These are phyloP conservation scores for Candida sp. DNA, from an alignment of 1,139 yeast species.

Conservation along the genomic window DNA sequence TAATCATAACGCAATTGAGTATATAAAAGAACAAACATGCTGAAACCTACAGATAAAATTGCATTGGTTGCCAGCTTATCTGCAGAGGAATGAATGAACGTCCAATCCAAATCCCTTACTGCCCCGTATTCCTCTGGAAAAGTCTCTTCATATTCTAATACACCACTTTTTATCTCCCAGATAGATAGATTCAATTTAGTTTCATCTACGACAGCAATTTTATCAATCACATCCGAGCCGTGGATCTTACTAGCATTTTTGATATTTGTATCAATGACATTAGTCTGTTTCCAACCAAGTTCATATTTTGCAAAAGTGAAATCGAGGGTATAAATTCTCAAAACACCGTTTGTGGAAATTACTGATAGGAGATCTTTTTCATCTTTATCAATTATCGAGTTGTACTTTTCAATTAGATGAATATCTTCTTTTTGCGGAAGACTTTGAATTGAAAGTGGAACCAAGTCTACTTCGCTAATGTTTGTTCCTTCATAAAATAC, in stretches of 20 bases:
- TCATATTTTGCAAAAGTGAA: conserved; percentile 5
- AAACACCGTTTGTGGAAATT: conserved; percentile 52
- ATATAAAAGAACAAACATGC: conserved; percentile 57
- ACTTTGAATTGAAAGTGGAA: conserved; percentile 19
- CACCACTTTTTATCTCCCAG: conserved; percentile 73
- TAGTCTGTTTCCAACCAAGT: conserved; percentile 50
- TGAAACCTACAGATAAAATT: conserved; percentile 77
- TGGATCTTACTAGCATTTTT: conserved; percentile 50
- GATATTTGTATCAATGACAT: conserved; percentile 54
- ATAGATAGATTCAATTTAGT: conserved; percentile 51
- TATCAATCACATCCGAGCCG: conserved; percentile 68
- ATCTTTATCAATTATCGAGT: conserved; percentile 36
- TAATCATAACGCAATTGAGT: conserved; percentile 88
- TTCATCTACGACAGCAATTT: conserved; percentile 67
- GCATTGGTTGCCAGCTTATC: conserved; percentile 50
- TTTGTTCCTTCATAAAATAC: conserved; percentile 13
- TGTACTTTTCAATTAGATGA: conserved; percentile 56
- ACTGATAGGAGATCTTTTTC: conserved; percentile 57
- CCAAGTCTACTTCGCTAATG: conserved; percentile 14
- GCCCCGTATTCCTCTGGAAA: conserved; percentile 34
- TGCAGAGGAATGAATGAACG: conserved; percentile 48
- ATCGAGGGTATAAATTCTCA: conserved; percentile 37
- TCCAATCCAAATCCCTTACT: conserved; percentile 77
- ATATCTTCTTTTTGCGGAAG: conserved; percentile 29
- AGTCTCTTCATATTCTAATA: conserved; percentile 60